A percentile compares a stretch with the other conserved stretches of the same genome.
phyloP scores from a whole-genome alignment of 345 rosid species.

The Syzygium aqueum region DNA sequence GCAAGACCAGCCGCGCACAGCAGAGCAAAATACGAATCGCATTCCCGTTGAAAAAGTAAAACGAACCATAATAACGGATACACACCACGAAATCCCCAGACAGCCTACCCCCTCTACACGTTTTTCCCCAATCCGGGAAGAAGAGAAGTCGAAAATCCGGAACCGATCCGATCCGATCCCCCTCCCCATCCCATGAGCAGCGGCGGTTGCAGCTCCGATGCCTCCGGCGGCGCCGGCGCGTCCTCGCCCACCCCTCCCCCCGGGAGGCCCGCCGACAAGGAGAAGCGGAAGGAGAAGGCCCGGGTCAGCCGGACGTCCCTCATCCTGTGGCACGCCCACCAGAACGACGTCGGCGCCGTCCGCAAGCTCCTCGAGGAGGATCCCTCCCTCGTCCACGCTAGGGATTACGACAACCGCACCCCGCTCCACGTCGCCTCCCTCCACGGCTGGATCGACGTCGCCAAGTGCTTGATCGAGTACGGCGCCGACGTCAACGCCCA shows the following conservation, averaged over 20 bases:
- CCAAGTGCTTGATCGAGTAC: slow-evolving; percentile 70
- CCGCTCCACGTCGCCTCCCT: slow-evolving; percentile 96
- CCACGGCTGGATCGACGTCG: slow-evolving; percentile 91
- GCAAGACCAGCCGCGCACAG: not conserved
- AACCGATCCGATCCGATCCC: not conserved
- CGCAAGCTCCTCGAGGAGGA: slow-evolving; percentile 92
- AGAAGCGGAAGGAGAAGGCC: slow-evolving; percentile 93
- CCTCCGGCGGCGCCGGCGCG: slow-evolving; percentile 27
- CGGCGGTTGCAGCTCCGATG: slow-evolving; percentile 31
- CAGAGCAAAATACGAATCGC: not conserved
- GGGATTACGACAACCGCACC: slow-evolving; percentile 90
- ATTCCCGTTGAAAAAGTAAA: not conserved
- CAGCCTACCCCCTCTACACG: not conserved
- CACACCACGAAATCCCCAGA: not conserved
- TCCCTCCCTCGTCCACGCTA: slow-evolving; percentile 70
- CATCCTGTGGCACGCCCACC: slow-evolving; percentile 98
- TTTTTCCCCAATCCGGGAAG: not conserved
- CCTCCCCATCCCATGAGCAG: not conserved
- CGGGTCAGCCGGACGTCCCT: slow-evolving; percentile 93
- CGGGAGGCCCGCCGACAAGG: slow-evolving; percentile 22
- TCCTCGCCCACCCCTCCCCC: not conserved
- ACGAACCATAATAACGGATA: not conserved
- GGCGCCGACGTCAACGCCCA: slow-evolving; percentile 99
- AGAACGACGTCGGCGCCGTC: slow-evolving; percentile 79
- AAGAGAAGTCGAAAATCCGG: not conserved